phyloP scores from a whole-genome alignment of 352 stramenopile genomes.

The Sclerospora graminicola region DNA sequence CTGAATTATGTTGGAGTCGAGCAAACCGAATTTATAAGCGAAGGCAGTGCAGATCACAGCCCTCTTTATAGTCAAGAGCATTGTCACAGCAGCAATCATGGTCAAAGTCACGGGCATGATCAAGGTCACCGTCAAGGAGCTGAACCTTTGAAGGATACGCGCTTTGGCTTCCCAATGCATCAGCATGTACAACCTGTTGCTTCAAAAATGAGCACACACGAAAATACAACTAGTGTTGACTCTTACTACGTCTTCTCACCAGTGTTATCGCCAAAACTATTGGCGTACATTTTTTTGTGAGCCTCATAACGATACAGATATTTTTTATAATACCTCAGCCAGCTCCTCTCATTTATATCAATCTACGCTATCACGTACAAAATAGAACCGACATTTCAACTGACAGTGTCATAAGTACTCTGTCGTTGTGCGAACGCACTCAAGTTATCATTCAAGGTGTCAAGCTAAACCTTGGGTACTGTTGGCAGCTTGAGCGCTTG shows the following conservation, averaged over 20 bases:
- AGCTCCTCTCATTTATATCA: too few species aligned
- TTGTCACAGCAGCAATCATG: conserved; percentile 6
- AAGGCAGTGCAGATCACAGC: conserved; percentile 7
- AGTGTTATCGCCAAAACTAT: conserved; percentile 5
- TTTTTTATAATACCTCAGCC: neutral
- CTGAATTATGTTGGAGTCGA: too few species aligned
- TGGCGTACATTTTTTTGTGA: conserved; percentile 2
- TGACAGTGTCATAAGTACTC: too few species aligned
- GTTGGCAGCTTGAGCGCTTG: too few species aligned
- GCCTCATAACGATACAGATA: conserved; percentile 8
- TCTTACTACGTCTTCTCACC: too few species aligned
- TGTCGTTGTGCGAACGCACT: too few species aligned
- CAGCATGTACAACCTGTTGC: conserved; percentile 3
- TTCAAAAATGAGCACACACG: too few species aligned
- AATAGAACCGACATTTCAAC: too few species aligned
- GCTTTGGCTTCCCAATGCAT: conserved; percentile 6
- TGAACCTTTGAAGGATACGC: conserved; percentile 2
- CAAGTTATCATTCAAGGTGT: too few species aligned
- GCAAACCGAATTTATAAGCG: conserved; percentile 16
- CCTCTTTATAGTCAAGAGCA: conserved; percentile 15
- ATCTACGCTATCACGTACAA: too few species aligned
- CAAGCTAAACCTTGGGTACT: too few species aligned
- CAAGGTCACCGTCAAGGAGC: conserved; percentile 16
- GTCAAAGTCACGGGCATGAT: conserved; percentile 12
- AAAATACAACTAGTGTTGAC: too few species aligned